Conservation (phyloP, 306 rosid species). For the Sphenostylis stenocarpa region DNA sequence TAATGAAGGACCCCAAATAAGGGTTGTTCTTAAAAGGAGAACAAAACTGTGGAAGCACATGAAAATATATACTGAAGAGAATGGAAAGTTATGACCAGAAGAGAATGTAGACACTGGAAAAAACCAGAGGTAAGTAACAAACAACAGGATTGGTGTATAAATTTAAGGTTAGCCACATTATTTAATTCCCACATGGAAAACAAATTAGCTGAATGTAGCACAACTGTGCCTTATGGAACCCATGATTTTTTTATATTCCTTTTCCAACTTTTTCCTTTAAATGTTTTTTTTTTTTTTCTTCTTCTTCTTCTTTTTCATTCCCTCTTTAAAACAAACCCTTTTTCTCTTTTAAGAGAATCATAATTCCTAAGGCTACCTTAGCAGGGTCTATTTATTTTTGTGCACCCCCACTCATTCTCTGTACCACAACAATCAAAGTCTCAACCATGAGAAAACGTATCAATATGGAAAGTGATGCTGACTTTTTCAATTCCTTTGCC, state of each 20-base stretch:
- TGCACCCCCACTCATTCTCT: conserved; percentile 42
- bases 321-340: conserved; percentile 20
- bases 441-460: conserved; percentile 42
- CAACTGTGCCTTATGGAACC: conserved; percentile 44
- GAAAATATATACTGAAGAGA: conserved; percentile 1
- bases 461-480: conserved; percentile 59
- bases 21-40: conserved; percentile 2
- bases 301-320: not conserved
- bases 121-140: conserved; percentile 25
- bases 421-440: conserved; percentile 23
- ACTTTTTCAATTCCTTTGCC: conserved; percentile 12
- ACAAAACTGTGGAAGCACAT: conserved; percentile 20
- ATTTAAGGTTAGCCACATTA: not conserved
- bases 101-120: conserved; percentile 17
- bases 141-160: not conserved
- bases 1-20: not conserved
- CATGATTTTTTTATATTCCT: conserved; percentile 37
- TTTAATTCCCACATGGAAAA: conserved; percentile 68
- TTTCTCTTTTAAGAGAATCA: conserved; percentile 21
- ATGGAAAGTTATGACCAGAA: not conserved
- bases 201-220: conserved; percentile 55
- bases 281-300: not conserved
- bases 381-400: conserved; percentile 35
- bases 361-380: conserved; percentile 21
- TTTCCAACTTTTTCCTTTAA: conserved; percentile 13